Conservation (phyloP, 2,329 filamentous ascomycete species). For the Sclerotiophoma versabilis region DNA sequence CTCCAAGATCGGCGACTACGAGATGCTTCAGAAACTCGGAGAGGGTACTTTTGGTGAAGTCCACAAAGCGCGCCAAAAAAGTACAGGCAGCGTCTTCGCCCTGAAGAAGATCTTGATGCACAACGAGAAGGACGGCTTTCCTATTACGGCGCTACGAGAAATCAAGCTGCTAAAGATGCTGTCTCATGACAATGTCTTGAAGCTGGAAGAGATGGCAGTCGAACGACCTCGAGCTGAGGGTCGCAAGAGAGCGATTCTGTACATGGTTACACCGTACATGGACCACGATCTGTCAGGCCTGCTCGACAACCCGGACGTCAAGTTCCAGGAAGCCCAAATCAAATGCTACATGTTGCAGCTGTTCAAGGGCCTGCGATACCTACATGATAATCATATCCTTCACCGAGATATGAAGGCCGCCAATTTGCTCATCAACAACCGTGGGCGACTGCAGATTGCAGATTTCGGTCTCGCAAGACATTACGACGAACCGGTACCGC, state of each 20-base stretch:
- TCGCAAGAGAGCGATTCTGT: constrained; percentile 78
- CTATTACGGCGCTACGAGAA: constrained; percentile 96
- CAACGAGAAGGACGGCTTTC: constrained; percentile 98
- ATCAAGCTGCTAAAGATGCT: constrained; percentile 97
- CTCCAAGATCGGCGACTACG: constrained; percentile 81
- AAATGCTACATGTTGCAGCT: constrained; percentile 98
- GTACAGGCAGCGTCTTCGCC: constrained; percentile 77
- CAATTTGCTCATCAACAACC: constrained; percentile 95
- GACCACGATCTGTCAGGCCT: constrained; percentile 98
- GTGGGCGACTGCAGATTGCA: constrained; percentile 91
- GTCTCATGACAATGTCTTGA: constrained; percentile 87
- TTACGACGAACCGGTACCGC: constrained; percentile 84
- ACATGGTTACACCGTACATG: constrained; percentile 99
- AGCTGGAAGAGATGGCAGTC: constrained; percentile 94
- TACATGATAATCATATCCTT: constrained; percentile 84
- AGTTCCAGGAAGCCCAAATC: constrained; percentile 87
- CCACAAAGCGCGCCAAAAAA: constrained; percentile 82
- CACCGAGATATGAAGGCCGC: constrained; percentile 99
- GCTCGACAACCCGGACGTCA: constrained; percentile 90
- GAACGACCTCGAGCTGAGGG: constrained; percentile 70
- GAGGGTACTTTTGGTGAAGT: constrained; percentile 98
- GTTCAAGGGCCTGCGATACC: constrained; percentile 85
- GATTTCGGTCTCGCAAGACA: constrained; percentile 95
- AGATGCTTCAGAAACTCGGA: constrained; percentile 82
- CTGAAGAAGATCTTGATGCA: constrained; percentile 99